Evolutionary conservation across 177 flowering plant species (phyloP).

Genomic region (Tripterygium wilfordii): DNA sequence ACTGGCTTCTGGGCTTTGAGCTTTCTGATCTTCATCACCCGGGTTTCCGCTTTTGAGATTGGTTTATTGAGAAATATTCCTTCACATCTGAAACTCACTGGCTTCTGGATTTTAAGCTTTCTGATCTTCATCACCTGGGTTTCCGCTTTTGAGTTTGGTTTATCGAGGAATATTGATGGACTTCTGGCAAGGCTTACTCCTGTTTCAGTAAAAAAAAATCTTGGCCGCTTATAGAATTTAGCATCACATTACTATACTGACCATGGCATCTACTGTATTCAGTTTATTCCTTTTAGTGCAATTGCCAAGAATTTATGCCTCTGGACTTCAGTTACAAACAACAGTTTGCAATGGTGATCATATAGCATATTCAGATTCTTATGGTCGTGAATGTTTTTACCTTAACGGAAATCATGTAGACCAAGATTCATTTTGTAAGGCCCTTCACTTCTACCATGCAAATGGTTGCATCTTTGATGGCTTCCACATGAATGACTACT

Average conservation of each 20-base stretch:
- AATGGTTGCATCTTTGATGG: slow-evolving; percentile 25
- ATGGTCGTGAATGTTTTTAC: slow-evolving; percentile 28
- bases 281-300: slow-evolving; percentile 15
- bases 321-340: slow-evolving; percentile 21
- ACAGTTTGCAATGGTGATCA: slow-evolving; percentile 32
- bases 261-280: slow-evolving; percentile 7
- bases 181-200: too few species aligned
- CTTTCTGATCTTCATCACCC: too few species aligned
- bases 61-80: too few species aligned
- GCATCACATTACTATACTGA: not conserved
- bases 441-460: slow-evolving; percentile 22
- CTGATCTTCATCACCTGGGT: too few species aligned
- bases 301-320: slow-evolving; percentile 15
- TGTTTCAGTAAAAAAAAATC: too few species aligned
- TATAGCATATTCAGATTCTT: slow-evolving; percentile 24
- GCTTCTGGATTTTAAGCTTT: too few species aligned
- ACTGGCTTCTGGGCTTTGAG: too few species aligned
- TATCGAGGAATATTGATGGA: too few species aligned
- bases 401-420: slow-evolving; percentile 43
- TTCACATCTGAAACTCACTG: too few species aligned
- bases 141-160: too few species aligned
- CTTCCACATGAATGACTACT: slow-evolving; percentile 15
- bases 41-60: too few species aligned
- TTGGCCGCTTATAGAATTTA: too few species aligned
- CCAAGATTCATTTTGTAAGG: slow-evolving; percentile 38